phyloP scores from a whole-genome alignment of 2,329 filamentous ascomycete species.

The Corinectria fuckeliana region DNA sequence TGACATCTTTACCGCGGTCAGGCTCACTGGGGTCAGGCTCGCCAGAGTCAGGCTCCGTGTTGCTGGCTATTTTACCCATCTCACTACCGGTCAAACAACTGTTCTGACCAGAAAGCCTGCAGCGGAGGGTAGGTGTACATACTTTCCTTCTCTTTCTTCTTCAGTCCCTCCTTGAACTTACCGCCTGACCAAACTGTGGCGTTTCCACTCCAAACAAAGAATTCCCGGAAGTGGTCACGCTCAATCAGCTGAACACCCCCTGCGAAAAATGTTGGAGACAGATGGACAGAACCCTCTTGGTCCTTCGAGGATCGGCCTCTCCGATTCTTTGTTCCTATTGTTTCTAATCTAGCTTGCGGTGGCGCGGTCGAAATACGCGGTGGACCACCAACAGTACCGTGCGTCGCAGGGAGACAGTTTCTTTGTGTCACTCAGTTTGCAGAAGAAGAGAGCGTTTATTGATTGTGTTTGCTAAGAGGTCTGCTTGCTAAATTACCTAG shows the following conservation, averaged over 20 bases:
- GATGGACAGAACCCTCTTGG: neutral
- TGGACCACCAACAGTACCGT: constrained; percentile 13
- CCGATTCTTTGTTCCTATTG: constrained; percentile 33
- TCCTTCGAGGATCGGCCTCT: constrained; percentile 2
- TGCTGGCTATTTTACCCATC: neutral
- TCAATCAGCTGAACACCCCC: neutral
- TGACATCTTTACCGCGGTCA: neutral
- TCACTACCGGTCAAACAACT: neutral
- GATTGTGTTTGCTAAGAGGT: constrained; percentile 3
- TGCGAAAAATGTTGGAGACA: neutral
- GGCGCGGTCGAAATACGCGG: constrained; percentile 9
- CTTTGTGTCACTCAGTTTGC: constrained; percentile 1
- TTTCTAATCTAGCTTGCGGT: constrained; percentile 4
- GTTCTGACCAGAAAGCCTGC: neutral
- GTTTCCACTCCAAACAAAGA: constrained; percentile 30
- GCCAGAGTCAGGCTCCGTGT: neutral
- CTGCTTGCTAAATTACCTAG: too few species aligned
- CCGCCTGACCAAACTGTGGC: constrained; percentile 20
- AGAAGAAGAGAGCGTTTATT: neutral
- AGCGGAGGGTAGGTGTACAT: neutral
- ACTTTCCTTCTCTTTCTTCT: neutral
- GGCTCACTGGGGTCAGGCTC: neutral
- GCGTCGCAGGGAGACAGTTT: constrained; percentile 3
- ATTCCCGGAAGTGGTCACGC: neutral
- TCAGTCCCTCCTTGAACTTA: neutral